phyloP scores from a whole-genome alignment of 2,329 filamentous ascomycete species.

The Leptographium procerum region DNA sequence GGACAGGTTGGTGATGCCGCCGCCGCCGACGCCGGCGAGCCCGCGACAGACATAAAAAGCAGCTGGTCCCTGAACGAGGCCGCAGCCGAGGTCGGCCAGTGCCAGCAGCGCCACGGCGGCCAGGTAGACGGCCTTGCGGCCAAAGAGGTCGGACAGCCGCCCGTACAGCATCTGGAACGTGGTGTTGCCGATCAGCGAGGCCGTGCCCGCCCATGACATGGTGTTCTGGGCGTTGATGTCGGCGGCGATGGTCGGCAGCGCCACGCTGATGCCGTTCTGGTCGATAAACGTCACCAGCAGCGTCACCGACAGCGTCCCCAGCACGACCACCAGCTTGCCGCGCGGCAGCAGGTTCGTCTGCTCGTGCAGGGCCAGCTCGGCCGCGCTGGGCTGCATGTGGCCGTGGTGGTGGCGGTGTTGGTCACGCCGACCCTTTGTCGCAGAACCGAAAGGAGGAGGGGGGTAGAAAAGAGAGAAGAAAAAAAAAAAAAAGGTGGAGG shows the following conservation, averaged over 20 bases:
- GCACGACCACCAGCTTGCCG: conserved; percentile 36
- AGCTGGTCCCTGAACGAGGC: conserved; percentile 22
- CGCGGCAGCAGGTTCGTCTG: conserved; percentile 46
- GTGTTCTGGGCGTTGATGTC: conserved; percentile 33
- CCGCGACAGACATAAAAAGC: too few species aligned
- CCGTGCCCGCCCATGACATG: conserved; percentile 43
- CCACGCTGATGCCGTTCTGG: conserved; percentile 41
- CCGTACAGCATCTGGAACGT: conserved; percentile 61
- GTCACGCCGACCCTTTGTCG: not conserved
- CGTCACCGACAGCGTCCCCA: conserved; percentile 37
- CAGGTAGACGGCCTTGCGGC: conserved; percentile 52
- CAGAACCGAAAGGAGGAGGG: too few species aligned
- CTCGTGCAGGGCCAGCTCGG: conserved; percentile 8
- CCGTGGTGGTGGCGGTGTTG: not conserved
- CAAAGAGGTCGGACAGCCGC: conserved; percentile 41
- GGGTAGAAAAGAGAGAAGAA: not conserved
- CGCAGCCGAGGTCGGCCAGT: conserved; percentile 3
- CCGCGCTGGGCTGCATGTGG: conserved; percentile 4
- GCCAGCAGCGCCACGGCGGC: conserved; percentile 33
- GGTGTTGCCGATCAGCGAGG: conserved; percentile 44
- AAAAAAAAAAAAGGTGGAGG: too few species aligned
- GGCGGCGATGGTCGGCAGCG: conserved; percentile 38
- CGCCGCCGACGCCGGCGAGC: conserved; percentile 48
- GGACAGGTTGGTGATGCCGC: conserved; percentile 45
- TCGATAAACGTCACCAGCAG: conserved; percentile 45